These are phyloP conservation scores for Monascus purpureus DNA, from an alignment of 495 filamentous ascomycete genomes.

Conservation along the genomic window DNA sequence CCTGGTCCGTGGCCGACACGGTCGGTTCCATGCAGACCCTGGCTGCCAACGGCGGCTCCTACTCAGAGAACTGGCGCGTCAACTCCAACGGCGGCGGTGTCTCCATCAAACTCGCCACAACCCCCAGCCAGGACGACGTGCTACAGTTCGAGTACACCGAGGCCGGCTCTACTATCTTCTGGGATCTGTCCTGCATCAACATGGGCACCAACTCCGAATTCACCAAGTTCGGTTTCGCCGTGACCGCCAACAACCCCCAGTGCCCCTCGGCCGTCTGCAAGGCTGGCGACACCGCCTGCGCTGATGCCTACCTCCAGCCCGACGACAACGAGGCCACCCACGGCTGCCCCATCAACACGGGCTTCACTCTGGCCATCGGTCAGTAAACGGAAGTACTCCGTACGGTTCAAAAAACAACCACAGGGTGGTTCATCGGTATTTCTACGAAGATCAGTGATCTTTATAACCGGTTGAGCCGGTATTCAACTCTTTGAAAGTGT, in stretches of 20 bases:
- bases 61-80: constrained; percentile 20
- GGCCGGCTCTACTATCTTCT: constrained; percentile 23
- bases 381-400: constrained; percentile 9
- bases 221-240: constrained; percentile 28
- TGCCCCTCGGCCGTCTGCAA: constrained; percentile 27
- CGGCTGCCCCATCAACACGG: constrained; percentile 30
- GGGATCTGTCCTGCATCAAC: constrained; percentile 32
- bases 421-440: not conserved
- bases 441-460: not conserved
- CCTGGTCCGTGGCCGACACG: constrained; percentile 26
- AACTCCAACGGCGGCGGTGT: constrained; percentile 31
- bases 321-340: constrained; percentile 32
- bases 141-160: constrained; percentile 37
- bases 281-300: constrained; percentile 23
- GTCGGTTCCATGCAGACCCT: constrained; percentile 26
- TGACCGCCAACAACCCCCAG: constrained; percentile 12
- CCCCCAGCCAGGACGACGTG: constrained; percentile 17
- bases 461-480: not conserved
- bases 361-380: constrained; percentile 22
- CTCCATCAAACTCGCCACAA: constrained; percentile 33
- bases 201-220: constrained; percentile 23
- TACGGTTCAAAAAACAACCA: not conserved
- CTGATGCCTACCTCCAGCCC: constrained; percentile 28
- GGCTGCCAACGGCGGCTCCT: constrained; percentile 19
- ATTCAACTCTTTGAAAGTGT: no score